Conservation (phyloP, 352 stramenopile genomes). For the Pythium biforme region DNA sequence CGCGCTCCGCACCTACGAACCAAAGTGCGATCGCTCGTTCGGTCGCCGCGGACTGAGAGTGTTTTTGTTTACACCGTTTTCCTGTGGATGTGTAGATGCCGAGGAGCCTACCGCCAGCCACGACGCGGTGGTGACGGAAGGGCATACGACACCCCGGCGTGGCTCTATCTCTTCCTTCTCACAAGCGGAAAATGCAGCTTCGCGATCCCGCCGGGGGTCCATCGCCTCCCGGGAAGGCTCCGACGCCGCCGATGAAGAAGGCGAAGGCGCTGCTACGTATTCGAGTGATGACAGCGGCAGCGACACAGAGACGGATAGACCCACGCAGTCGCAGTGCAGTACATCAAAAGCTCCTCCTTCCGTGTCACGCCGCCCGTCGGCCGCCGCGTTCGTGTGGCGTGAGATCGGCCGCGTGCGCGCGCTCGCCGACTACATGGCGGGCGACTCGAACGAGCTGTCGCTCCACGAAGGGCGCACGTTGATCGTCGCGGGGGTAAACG, state of each 20-base stretch:
- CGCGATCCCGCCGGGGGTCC: neutral
- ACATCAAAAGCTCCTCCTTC: neutral
- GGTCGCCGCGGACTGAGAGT: too few species aligned
- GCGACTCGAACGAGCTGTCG: constrained; percentile 33
- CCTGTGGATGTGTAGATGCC: too few species aligned
- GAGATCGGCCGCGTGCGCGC: constrained; percentile 32
- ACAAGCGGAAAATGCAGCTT: too few species aligned
- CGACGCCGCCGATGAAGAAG: constrained; percentile 2
- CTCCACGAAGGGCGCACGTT: constrained; percentile 30
- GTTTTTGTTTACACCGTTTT: too few species aligned
- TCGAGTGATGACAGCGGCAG: constrained; percentile 7
- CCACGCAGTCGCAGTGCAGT: too few species aligned
- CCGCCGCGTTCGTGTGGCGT: neutral
- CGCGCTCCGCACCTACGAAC: neutral
- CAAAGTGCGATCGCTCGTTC: neutral
- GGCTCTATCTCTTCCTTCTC: neutral
- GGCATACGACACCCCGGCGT: neutral
- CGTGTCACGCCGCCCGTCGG: constrained; percentile 6
- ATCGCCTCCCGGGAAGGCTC: neutral
- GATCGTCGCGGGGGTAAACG: constrained; percentile 37
- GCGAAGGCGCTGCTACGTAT: neutral
- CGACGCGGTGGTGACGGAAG: neutral
- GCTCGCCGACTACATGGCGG: constrained; percentile 32
- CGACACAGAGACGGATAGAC: neutral
- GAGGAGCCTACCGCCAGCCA: neutral